Evolutionary conservation across 139 green algal species (phyloP), one percentile per base, ranked within the genome.

Genomic region (Tetradesmus obliquus): DNA sequence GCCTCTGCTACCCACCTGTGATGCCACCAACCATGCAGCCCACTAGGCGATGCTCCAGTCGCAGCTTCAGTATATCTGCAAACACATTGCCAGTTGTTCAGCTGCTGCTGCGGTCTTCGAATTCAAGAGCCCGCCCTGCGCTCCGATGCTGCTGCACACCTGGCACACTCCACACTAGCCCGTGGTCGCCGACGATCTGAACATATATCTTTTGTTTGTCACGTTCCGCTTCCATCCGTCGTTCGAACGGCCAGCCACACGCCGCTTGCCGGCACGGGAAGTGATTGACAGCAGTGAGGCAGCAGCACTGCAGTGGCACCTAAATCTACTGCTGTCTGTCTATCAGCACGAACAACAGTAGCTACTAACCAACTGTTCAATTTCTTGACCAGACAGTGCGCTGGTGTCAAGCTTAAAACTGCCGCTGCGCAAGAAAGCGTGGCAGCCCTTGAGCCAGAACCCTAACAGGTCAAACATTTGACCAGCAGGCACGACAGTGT

Each of bases 1-100:
- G 22, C 8, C n/a, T 17, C 5, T 45, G 32, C 32, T 45, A 45
- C 86, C 17, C 76, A 90, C 86, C 58, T 74, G 86, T 19, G 3
- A 96, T 69, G 51, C 94, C 94, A 15, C 94, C 94, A 13, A 96
- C 91, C 93, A 95, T 95, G 66, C 86, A 86, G 71, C 94, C 94
- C 54, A 96, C 58, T 3, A 96, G 60, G 3, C 93, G 88, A 62
- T 87, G 89, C 22, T 91, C 72, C 55, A 86, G 45, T 13, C 94
- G 90, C 66, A 96, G 87, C 62, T 66, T 90, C 10, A 91, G 79
- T 4, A 94, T 88, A 12, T 92, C 94, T 84, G 81, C 86, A 84
- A 2, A 3, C 54, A 7, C 2, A 9, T 45, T 1, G 15, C 71
- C 32, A 17, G 1, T 60, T 20, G 19, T n/a, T 17, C 15, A 60